phyloP scores from a whole-genome alignment of 106 monocot genomes.

The Cymbidium sinense region DNA sequence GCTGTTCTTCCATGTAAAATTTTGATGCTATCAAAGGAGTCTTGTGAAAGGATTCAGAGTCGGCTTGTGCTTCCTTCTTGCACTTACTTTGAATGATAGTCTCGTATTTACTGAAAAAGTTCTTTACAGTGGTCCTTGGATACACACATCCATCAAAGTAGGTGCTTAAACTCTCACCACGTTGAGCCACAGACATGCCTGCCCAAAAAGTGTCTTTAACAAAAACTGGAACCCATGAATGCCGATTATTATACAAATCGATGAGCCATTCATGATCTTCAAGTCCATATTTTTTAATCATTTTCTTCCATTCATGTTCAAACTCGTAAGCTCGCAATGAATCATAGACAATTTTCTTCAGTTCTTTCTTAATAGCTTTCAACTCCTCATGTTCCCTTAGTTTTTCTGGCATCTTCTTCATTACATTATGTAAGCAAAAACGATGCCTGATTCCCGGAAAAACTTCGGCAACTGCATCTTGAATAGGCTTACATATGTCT shows the following conservation, averaged over 20 bases:
- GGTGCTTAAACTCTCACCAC: slow-evolving; percentile 27
- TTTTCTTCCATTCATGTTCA: slow-evolving; percentile 48
- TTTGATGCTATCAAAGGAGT: slow-evolving; percentile 41
- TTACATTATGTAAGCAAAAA: slow-evolving; percentile 35
- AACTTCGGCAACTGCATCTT: slow-evolving; percentile 33
- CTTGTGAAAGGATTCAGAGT: slow-evolving; percentile 43
- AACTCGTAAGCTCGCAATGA: slow-evolving; percentile 41
- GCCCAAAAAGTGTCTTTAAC: slow-evolving; percentile 73
- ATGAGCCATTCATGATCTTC: slow-evolving; percentile 51
- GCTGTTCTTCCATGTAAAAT: slow-evolving; percentile 70
- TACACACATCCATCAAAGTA: slow-evolving; percentile 57
- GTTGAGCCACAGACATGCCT: slow-evolving; percentile 58
- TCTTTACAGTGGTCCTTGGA: slow-evolving; percentile 59
- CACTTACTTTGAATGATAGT: slow-evolving; percentile 39
- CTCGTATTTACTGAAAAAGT: slow-evolving; percentile 66
- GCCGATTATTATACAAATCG: slow-evolving; percentile 43
- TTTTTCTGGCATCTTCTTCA: slow-evolving; percentile 49
- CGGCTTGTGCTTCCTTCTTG: slow-evolving; percentile 54
- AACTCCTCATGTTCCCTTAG: slow-evolving; percentile 37
- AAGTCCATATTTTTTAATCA: slow-evolving; percentile 33
- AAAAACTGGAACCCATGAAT: slow-evolving; percentile 60
- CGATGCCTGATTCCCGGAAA: slow-evolving; percentile 38
- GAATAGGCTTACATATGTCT: slow-evolving; percentile 39
- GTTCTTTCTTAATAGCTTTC: slow-evolving; percentile 39
- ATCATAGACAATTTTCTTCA: slow-evolving; percentile 42